These are phyloP conservation scores for Penicillium sumatraense DNA, from an alignment of 2,329 filamentous ascomycete genomes.

Conservation along the genomic window DNA sequence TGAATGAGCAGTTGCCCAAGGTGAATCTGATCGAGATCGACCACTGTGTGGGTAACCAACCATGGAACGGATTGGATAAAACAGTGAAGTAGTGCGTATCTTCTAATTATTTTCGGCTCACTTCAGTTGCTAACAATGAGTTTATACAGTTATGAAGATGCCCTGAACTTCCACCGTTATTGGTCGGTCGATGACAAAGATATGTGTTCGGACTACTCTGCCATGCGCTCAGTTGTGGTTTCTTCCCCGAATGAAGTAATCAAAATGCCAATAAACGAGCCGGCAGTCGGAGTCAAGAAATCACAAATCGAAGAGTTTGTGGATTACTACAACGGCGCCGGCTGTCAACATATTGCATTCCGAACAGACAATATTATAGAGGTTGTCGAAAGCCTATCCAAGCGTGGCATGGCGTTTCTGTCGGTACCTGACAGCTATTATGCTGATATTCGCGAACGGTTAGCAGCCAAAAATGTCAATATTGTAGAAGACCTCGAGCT, in stretches of 20 bases:
- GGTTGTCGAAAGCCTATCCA: constrained; percentile 71
- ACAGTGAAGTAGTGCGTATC: no score
- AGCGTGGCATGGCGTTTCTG: constrained; percentile 85
- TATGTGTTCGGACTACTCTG: constrained; percentile 86
- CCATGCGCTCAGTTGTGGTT: constrained; percentile 87
- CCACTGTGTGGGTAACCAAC: no score
- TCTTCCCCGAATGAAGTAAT: constrained; percentile 76
- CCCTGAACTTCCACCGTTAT: constrained; percentile 85
- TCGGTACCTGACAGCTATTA: constrained; percentile 63
- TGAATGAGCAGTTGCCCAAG: no score
- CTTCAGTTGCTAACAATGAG: no score
- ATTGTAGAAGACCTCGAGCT: constrained; percentile 76
- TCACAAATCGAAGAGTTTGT: constrained; percentile 90
- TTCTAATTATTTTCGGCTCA: no score
- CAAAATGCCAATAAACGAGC: constrained; percentile 97
- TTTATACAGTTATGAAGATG: not conserved
- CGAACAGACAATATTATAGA: constrained; percentile 76
- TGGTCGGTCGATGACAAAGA: constrained; percentile 90
- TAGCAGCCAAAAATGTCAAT: no score
- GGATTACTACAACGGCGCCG: constrained; percentile 80
- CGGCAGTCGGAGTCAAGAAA: constrained; percentile 79
- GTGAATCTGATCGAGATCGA: no score
- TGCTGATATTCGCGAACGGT: no score
- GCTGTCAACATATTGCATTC: constrained; percentile 87
- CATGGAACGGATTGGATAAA: no score